These are phyloP conservation scores for Chaetomium olivaceum DNA, from an alignment of 2,329 filamentous ascomycete genomes.

Conservation along the genomic window DNA sequence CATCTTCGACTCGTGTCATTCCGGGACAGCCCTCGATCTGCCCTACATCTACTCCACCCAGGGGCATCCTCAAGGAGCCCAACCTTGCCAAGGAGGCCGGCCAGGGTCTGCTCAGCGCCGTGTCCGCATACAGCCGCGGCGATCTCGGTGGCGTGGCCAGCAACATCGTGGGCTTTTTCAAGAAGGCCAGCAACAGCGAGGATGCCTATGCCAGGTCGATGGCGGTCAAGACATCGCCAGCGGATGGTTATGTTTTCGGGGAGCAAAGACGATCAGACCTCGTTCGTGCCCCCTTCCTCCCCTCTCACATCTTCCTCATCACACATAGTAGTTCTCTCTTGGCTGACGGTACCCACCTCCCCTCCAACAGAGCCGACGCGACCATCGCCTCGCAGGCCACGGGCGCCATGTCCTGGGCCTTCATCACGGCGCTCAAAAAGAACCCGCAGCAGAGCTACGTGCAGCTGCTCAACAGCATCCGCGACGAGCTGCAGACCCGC, in stretches of 20 bases:
- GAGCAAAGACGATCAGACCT: slow-evolving; percentile 94
- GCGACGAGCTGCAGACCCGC: slow-evolving; percentile 83
- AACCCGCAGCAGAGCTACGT: slow-evolving; percentile 98
- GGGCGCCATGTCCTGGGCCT: slow-evolving; percentile 97
- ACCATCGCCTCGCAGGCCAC: slow-evolving; percentile 87
- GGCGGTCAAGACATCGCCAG: slow-evolving; percentile 88
- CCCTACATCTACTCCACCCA: slow-evolving; percentile 71
- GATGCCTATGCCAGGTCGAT: slow-evolving; percentile 79
- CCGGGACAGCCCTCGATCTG: slow-evolving; percentile 64
- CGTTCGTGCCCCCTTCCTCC: slow-evolving; percentile 56
- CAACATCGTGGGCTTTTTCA: slow-evolving; percentile 80
- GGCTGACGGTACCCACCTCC: background rate
- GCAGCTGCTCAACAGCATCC: slow-evolving; percentile 91
- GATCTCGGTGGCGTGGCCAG: slow-evolving; percentile 81
- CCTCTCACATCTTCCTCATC: slow-evolving; percentile 32
- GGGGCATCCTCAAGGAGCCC: slow-evolving; percentile 66
- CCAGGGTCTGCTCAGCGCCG: slow-evolving; percentile 60
- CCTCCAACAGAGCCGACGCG: slow-evolving; percentile 73
- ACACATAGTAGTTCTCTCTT: background rate
- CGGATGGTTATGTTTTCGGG: slow-evolving; percentile 98
- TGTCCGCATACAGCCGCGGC: slow-evolving; percentile 63
- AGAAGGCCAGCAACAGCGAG: slow-evolving; percentile 81
- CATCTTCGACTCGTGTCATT: slow-evolving; percentile 68
- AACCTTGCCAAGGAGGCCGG: slow-evolving; percentile 69
- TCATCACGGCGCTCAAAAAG: slow-evolving; percentile 89